Conservation (phyloP, 2,329 filamentous ascomycete species). For the Botrytis fabae region DNA sequence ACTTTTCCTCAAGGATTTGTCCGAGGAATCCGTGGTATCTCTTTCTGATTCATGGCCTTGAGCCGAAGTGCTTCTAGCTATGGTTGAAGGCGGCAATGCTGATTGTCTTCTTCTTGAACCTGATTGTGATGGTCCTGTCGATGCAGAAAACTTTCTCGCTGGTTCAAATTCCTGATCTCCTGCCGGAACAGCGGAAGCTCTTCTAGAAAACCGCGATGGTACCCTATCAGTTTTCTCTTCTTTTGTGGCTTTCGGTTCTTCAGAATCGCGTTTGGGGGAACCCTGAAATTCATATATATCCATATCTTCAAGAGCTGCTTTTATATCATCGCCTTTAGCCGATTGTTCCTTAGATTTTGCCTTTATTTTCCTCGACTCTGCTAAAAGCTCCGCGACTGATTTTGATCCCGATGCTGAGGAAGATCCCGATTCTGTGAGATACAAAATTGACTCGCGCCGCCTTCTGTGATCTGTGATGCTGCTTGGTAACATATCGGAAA, state of each 20-base stretch:
- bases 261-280: constrained; percentile 29
- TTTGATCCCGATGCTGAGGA: constrained; percentile 30
- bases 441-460: constrained; percentile 39
- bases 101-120: constrained; percentile 38
- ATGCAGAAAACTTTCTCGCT: constrained; percentile 33
- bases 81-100: constrained; percentile 29
- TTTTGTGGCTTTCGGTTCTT: constrained; percentile 13
- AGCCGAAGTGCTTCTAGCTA: constrained; percentile 27
- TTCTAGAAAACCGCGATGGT: constrained; percentile 31
- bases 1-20: constrained; percentile 31
- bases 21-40: constrained; percentile 24
- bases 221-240: constrained; percentile 28
- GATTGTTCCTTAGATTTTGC: constrained; percentile 33
- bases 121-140: constrained; percentile 33
- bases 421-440: constrained; percentile 31
- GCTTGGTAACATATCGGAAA: constrained; percentile 31
- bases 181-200: constrained; percentile 31
- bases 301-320: constrained; percentile 32
- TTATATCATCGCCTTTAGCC: constrained; percentile 25
- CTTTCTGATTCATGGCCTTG: constrained; percentile 24
- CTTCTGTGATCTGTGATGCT: constrained; percentile 39
- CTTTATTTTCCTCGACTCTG: constrained; percentile 36
- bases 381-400: constrained; percentile 38
- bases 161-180: constrained; percentile 31
- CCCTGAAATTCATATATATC: constrained; percentile 39